Conservation (phyloP, 805 yeast genomes). For the Starmerella floris region DNA sequence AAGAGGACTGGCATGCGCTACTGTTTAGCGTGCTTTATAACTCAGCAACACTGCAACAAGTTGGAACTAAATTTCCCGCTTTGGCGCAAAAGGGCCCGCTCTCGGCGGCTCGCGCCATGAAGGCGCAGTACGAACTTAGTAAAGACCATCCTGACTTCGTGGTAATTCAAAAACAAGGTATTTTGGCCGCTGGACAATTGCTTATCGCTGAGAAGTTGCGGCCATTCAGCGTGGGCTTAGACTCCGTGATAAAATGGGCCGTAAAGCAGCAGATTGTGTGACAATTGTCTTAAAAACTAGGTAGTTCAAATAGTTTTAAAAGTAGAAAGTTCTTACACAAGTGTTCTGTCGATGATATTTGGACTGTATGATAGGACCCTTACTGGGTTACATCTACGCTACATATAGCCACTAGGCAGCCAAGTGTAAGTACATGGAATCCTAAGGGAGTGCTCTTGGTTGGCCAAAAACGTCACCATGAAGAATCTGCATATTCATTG, state of each 20-base stretch:
- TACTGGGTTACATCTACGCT: too few relatives aligned
- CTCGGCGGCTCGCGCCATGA: conserved; percentile 20
- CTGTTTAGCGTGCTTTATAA: conserved; percentile 25
- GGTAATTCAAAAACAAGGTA: conserved; percentile 17
- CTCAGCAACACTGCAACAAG: conserved; percentile 20
- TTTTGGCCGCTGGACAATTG: conserved; percentile 10
- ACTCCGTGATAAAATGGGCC: conserved; percentile 1
- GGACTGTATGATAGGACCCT: too few relatives aligned
- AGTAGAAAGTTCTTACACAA: too few relatives aligned
- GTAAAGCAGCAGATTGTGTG: background rate
- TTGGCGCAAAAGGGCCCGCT: conserved; percentile 16
- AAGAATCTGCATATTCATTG: too few relatives aligned
- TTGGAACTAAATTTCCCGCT: conserved; percentile 15
- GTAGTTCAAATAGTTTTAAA: too few relatives aligned
- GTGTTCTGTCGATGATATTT: too few relatives aligned
- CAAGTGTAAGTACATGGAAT: too few relatives aligned
- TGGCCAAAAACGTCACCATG: too few relatives aligned
- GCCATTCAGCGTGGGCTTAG: conserved; percentile 8
- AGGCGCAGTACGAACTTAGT: conserved; percentile 19
- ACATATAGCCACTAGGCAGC: too few relatives aligned
- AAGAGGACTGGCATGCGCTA: conserved; percentile 25
- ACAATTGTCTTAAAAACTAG: too few relatives aligned
- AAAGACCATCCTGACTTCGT: conserved; percentile 11
- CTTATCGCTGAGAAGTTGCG: conserved; percentile 8
- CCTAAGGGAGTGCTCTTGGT: too few relatives aligned